Base-by-base conservation (phyloP, 768 basidiomycete genomes). In the Tylopilus vinaceipallidus region DNA sequence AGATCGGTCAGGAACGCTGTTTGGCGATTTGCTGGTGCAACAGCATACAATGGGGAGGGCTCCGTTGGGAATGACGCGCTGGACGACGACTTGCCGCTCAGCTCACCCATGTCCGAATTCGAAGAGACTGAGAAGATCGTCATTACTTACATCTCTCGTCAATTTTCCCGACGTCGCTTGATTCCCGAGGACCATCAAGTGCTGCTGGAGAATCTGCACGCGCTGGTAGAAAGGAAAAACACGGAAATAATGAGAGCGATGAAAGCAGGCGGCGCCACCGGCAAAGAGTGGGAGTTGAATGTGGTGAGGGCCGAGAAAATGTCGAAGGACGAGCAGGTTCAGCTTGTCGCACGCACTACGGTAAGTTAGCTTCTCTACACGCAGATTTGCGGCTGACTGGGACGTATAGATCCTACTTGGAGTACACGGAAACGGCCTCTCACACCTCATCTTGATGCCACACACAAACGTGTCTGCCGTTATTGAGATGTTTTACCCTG, bases 361-460 rank as follows among this genome's bases (percentile, higher is more conserved):
- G 86, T 90, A 51, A 50, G 83, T 72, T 26, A 4, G 13, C 10
- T 9, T 6, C 30, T 14, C 36, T 33, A 20, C 36, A 45, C 19
- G 2, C 16, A 12, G 23, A 17, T 27, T 47, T 14, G 29, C 38
- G 22, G 35, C 43, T 47, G 49, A 53, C 42, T n/a, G 7, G 4
- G 50, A 19, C 49, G 3, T 30, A 22, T 41, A 88, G 86, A 75
- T 88, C 50, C 64, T 89, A 58, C 69, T 89, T 9, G 86, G 86
- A 26, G 79, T 88, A 1, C 87, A 88, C 53, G 88, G 89, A 6
- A 91, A 91, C 57, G 89, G 90, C 7, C 75, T 94, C 0, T 87
- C 89, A 9, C 89, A 91, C 59, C 75, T 93, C n/a, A 77, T 93
- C 36, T 82, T 86, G 73, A 91, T 93, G 89, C 81, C 86, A 19